Base-by-base conservation (phyloP, 176 grass and related monocot genomes). In the Carex kokanica region DNA sequence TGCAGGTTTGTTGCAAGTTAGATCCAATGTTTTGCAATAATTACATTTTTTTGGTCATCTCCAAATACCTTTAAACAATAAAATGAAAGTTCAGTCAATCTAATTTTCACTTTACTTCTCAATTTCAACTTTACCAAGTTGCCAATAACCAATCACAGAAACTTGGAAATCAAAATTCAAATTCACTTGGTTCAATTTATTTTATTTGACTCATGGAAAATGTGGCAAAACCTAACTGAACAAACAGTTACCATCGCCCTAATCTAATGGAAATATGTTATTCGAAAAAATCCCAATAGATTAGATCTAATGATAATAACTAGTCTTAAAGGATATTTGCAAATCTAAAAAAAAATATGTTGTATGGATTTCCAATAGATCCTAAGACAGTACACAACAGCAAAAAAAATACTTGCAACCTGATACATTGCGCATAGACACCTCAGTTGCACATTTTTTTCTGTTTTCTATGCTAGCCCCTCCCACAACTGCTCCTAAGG, bases 401-500 rank as follows among this genome's bases (percentile, higher is more conserved):
- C n/a, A 38, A 41, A 69, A 2, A 61, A 40, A 1, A 0, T 81
- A 67, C 11, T 83, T 11, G 59, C 71, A 86, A 97, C 95, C 95
- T 98, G 95, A 85, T 77, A 98, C 95, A 86, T 88, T 91, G 62
- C 89, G 82, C 58, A 84, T 93, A 31, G 92, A 86, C 21, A 93
- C 95, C 88, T 98, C 92, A 83, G 71, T 87, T 24, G 95, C 92
- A 86, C 95, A 98, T 62, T 85, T 72, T 86, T 87, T 91, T 64
- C 95, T 82, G 69, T 91, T 84, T 74, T 94, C 92, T 87, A 88
- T 66, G 80, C 73, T 88, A 64, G 95, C 89, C 71, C 92, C 95
- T 61, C 95, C 95, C 16, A 98, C 90, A 88, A 98, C 55, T 88
- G 92, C 87, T 65, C 92, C 95, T 38, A 98, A 91, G 15, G 43